Evolutionary conservation across 148 eudicot species (phyloP).

Genomic region (Polygonum maritimum): DNA sequence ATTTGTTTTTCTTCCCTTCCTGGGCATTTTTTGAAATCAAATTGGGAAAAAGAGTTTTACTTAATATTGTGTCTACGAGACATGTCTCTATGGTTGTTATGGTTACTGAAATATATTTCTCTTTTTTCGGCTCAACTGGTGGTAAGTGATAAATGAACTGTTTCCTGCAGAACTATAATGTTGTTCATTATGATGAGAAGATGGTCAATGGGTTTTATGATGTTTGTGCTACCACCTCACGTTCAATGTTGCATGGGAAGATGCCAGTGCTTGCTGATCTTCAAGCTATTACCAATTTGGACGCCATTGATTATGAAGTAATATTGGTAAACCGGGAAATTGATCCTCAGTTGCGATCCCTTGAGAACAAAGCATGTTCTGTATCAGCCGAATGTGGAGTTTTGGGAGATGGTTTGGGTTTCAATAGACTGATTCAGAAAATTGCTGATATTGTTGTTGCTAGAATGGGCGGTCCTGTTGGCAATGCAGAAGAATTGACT

Average conservation of each 20-base stretch:
- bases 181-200: slow-evolving; percentile 78
- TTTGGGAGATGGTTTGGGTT: slow-evolving; percentile 30
- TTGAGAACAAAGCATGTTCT: slow-evolving; percentile 62
- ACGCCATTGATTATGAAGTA: slow-evolving; percentile 60
- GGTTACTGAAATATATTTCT: slow-evolving; percentile 2
- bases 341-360: slow-evolving; percentile 58
- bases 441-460: slow-evolving; percentile 73
- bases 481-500: slow-evolving; percentile 68
- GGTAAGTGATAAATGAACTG: slow-evolving; percentile 3
- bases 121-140: not conserved
- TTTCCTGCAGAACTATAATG: slow-evolving; percentile 68
- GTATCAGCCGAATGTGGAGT: slow-evolving; percentile 42
- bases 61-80: not conserved
- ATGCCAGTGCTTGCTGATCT: slow-evolving; percentile 71
- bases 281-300: slow-evolving; percentile 52
- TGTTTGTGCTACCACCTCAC: slow-evolving; percentile 49
- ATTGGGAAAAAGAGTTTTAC: not conserved
- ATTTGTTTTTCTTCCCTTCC: not conserved
- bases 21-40: not conserved
- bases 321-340: slow-evolving; percentile 55
- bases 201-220: slow-evolving; percentile 88
- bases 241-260: slow-evolving; percentile 48
- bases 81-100: not conserved
- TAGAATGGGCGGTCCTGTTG: slow-evolving; percentile 88
- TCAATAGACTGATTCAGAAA: slow-evolving; percentile 51